phyloP scores from a whole-genome alignment of 2,329 filamentous ascomycete genomes.

The Hymenotorrendiella dingleyae region DNA sequence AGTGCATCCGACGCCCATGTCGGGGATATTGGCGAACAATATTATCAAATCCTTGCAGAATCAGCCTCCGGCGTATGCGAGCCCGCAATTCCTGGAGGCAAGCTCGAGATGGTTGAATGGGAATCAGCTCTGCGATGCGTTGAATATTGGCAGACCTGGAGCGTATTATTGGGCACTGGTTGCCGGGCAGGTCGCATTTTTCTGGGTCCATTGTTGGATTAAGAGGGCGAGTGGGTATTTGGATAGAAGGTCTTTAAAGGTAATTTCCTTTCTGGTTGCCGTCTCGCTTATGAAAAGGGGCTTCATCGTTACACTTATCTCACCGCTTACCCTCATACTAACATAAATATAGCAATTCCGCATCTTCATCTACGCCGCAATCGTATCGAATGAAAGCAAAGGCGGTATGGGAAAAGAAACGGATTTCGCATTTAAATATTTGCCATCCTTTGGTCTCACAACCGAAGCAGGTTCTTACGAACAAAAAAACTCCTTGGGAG shows the following conservation, averaged over 20 bases:
- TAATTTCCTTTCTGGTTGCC: conserved; percentile 20
- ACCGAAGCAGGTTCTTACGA: conserved; percentile 17
- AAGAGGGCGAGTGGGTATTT: conserved; percentile 43
- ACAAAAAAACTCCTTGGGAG: conserved; percentile 4
- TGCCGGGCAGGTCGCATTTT: conserved; percentile 26
- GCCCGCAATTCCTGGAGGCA: conserved; percentile 61
- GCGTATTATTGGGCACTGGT: conserved; percentile 24
- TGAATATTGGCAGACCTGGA: conserved; percentile 35
- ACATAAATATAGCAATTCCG: neutral
- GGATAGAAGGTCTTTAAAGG: conserved; percentile 45
- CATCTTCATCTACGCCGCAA: neutral
- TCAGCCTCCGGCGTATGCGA: conserved; percentile 59
- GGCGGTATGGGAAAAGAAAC: conserved; percentile 55
- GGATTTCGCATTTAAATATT: conserved; percentile 65
- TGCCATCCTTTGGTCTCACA: conserved; percentile 46
- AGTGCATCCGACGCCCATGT: conserved; percentile 57
- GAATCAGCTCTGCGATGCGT: conserved; percentile 49
- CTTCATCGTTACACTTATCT: neutral
- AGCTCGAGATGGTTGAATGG: conserved; percentile 67
- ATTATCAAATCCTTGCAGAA: conserved; percentile 64
- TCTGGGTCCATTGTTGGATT: conserved; percentile 30
- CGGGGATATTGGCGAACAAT: conserved; percentile 64
- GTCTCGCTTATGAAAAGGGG: neutral
- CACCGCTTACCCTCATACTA: neutral
- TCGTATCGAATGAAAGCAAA: no score